phyloP scores from a whole-genome alignment of 441 rosid species.

The Macaranga tanarius region DNA sequence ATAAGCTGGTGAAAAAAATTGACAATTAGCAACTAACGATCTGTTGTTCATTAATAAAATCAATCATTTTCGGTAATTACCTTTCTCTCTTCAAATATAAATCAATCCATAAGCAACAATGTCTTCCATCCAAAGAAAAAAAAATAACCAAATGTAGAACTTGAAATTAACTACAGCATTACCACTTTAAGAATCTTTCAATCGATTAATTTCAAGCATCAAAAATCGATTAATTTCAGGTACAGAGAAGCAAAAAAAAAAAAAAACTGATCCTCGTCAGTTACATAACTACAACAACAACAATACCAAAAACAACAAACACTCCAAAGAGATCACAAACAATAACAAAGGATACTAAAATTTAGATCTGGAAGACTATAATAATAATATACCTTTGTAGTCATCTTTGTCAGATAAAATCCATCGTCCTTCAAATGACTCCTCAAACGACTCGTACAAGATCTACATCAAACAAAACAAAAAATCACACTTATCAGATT shows the following conservation, averaged over 20 bases:
- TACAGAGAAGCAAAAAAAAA: not conserved
- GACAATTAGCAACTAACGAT: no score
- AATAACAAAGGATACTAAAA: not conserved
- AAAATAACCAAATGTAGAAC: not conserved
- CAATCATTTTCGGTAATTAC: no score
- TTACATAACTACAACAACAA: not conserved
- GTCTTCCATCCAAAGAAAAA: no score
- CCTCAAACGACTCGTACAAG: slow-evolving; percentile 77
- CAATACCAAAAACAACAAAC: no score
- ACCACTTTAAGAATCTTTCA: no score
- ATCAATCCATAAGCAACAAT: no score
- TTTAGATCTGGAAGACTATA: not conserved
- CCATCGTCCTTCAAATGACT: slow-evolving; percentile 86
- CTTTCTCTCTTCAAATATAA: no score
- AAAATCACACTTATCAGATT: not conserved
- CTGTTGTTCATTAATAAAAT: no score
- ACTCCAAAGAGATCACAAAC: not conserved
- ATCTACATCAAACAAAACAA: slow-evolving; percentile 46
- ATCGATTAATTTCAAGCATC: no score
- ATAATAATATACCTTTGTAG: slow-evolving; percentile 48
- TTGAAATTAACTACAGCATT: no score
- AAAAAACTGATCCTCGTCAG: not conserved
- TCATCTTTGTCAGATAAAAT: slow-evolving; percentile 69
- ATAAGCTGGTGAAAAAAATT: no score
- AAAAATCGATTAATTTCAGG: no score